phyloP scores from a whole-genome alignment of 345 rosid species.

The Mallotus nudiflorus region DNA sequence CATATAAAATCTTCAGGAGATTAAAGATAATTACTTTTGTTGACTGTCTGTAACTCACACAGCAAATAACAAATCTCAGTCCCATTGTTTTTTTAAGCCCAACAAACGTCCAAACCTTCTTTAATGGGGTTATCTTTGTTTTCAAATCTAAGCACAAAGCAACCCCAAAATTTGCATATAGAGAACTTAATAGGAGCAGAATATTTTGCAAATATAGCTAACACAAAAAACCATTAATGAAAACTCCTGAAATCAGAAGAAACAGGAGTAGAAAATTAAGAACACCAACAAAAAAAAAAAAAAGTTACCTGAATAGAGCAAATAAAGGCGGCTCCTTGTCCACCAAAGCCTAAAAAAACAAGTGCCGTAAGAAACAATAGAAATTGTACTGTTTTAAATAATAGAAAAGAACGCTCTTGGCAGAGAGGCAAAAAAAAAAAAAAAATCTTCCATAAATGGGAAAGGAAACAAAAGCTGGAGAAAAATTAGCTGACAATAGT shows the following conservation, averaged over 20 bases:
- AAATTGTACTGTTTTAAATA: background rate
- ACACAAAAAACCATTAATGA: background rate
- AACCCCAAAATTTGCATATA: background rate
- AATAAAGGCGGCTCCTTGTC: constrained; percentile 19
- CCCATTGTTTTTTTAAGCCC: constrained; percentile 1
- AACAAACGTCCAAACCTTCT: background rate
- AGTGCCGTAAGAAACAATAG: constrained; percentile 10
- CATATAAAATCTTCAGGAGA: background rate
- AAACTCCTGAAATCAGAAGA: constrained; percentile 30
- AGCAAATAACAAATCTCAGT: background rate
- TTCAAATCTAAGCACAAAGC: background rate
- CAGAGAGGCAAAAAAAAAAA: too few relatives aligned
- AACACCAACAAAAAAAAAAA: background rate
- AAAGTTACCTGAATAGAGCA: constrained; percentile 27
- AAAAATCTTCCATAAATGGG: constrained; percentile 13
- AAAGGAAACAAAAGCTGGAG: constrained; percentile 17
- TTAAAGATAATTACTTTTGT: background rate
- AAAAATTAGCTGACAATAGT: constrained; percentile 19
- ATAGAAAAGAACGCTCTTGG: background rate
- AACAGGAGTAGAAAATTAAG: background rate
- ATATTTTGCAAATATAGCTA: too few relatives aligned
- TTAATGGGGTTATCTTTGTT: constrained; percentile 13
- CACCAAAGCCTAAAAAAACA: constrained; percentile 17
- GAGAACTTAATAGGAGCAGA: background rate
- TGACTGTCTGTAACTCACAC: background rate